Evolutionary conservation across 495 filamentous ascomycete genomes (phyloP).

Genomic region (Thermothielavioides terrestris): DNA sequence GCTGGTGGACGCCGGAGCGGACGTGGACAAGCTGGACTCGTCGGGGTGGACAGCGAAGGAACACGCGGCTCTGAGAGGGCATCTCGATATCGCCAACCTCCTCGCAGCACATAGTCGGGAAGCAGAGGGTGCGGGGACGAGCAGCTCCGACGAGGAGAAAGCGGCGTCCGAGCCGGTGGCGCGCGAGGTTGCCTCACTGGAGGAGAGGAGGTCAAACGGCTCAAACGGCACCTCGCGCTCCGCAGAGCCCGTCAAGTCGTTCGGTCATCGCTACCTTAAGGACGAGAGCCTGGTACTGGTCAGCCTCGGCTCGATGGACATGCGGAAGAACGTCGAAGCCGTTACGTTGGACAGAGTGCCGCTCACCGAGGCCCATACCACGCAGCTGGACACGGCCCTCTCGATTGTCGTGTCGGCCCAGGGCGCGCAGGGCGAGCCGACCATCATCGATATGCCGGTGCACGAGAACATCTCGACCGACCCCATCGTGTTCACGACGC

Average conservation of each 20-base stretch:
- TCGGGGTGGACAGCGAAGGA: constrained; percentile 95
- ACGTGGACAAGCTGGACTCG: constrained; percentile 62
- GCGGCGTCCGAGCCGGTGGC: constrained; percentile 33
- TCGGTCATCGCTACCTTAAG: constrained; percentile 90
- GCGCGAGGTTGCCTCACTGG: constrained; percentile 44
- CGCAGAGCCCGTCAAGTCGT: constrained; percentile 78
- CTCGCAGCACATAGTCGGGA: constrained; percentile 39
- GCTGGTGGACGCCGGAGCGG: constrained; percentile 66
- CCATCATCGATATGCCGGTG: constrained; percentile 83
- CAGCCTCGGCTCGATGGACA: constrained; percentile 89
- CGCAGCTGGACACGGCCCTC: constrained; percentile 86
- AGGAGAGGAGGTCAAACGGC: constrained; percentile 29
- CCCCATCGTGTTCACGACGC: constrained; percentile 78
- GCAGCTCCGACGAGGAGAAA: constrained; percentile 27
- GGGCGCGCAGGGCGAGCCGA: constrained; percentile 76
- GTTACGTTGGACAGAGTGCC: constrained; percentile 88
- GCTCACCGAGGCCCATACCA: constrained; percentile 76
- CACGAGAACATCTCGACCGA: constrained; percentile 91
- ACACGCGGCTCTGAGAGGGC: constrained; percentile 82
- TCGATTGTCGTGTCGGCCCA: constrained; percentile 87
- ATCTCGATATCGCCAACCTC: constrained; percentile 65
- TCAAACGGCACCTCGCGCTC: constrained; percentile 35
- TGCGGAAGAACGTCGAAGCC: constrained; percentile 66
- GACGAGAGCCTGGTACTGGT: constrained; percentile 84
- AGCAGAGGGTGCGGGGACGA: constrained; percentile 15